Percentiles rank a stretch among this genome's conserved stretches.
These are phyloP conservation scores for Laguncularia racemosa DNA, from an alignment of 345 rosid genomes.

Conservation along the genomic window DNA sequence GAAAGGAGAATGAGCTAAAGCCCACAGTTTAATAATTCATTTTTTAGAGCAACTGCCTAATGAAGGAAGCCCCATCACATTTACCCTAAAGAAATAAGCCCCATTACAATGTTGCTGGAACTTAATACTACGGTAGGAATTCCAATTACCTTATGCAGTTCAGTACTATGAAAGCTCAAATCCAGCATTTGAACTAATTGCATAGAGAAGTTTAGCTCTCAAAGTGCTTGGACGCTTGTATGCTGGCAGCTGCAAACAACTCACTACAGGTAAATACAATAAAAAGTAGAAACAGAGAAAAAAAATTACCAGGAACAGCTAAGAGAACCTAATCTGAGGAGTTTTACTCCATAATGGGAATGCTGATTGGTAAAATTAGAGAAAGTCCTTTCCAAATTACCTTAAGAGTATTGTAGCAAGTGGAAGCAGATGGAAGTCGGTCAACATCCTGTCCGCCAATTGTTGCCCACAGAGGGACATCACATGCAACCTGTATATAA, in stretches of 20 bases:
- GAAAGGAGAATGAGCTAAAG: too few species aligned
- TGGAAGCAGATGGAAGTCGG: slow-evolving; percentile 97
- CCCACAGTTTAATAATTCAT: too few species aligned
- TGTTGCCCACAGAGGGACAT: slow-evolving; percentile 85
- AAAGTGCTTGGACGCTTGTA: slow-evolving; percentile 82
- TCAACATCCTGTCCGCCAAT: slow-evolving; percentile 96
- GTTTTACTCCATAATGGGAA: neutral
- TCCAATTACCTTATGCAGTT: slow-evolving; percentile 16
- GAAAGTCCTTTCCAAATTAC: slow-evolving; percentile 18
- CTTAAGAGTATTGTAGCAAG: slow-evolving; percentile 99
- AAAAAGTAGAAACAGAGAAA: neutral
- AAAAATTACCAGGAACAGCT: neutral
- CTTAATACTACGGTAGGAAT: neutral
- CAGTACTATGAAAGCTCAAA: slow-evolving; percentile 83
- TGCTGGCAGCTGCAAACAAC: slow-evolving; percentile 80
- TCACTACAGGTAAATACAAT: neutral
- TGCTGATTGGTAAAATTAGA: neutral
- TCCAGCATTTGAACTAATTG: slow-evolving; percentile 90
- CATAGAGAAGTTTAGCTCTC: slow-evolving; percentile 88
- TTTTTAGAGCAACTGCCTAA: too few species aligned
- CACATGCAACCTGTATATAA: slow-evolving; percentile 64
- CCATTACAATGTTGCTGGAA: too few species aligned
- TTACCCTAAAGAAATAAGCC: too few species aligned
- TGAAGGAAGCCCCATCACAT: too few species aligned
- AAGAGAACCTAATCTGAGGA: neutral